A percentile compares a stretch with the other conserved stretches of the same genome.
These are phyloP conservation scores for Cardamine resedifolia DNA, from an alignment of 345 rosid species.

Conservation along the genomic window DNA sequence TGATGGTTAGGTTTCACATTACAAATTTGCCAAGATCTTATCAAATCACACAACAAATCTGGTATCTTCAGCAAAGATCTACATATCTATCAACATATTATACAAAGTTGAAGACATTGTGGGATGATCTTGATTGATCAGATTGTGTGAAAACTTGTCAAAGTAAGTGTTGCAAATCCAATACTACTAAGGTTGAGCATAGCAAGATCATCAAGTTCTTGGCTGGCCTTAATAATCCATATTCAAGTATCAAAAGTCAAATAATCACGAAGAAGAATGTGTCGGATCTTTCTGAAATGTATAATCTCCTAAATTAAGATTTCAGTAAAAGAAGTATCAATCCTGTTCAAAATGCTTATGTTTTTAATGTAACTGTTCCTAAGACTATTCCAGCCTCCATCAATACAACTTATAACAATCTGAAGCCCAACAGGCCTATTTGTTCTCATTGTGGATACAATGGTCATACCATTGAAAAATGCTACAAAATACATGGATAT, in stretches of 20 bases:
- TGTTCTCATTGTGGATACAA: background rate
- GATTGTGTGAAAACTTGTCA: background rate
- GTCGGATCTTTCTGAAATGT: background rate
- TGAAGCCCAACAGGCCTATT: background rate
- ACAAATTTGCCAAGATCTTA: background rate
- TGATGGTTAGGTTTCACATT: background rate
- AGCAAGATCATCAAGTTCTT: background rate
- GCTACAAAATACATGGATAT: background rate
- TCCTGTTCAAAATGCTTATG: background rate
- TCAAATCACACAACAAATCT: background rate
- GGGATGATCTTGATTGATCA: background rate
- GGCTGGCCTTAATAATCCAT: background rate
- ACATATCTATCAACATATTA: background rate
- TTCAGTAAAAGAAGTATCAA: accelerated
- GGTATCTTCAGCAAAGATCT: background rate
- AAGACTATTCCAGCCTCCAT: background rate
- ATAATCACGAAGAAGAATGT: background rate
- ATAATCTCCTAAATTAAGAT: background rate
- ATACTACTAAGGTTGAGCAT: background rate
- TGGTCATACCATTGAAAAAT: background rate
- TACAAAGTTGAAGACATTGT: background rate
- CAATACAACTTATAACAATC: background rate
- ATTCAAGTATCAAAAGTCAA: background rate
- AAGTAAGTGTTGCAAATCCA: background rate
- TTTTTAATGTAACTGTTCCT: background rate